These are phyloP conservation scores for Elongisporangium undulatum DNA, from an alignment of 352 stramenopile species.

Conservation along the genomic window DNA sequence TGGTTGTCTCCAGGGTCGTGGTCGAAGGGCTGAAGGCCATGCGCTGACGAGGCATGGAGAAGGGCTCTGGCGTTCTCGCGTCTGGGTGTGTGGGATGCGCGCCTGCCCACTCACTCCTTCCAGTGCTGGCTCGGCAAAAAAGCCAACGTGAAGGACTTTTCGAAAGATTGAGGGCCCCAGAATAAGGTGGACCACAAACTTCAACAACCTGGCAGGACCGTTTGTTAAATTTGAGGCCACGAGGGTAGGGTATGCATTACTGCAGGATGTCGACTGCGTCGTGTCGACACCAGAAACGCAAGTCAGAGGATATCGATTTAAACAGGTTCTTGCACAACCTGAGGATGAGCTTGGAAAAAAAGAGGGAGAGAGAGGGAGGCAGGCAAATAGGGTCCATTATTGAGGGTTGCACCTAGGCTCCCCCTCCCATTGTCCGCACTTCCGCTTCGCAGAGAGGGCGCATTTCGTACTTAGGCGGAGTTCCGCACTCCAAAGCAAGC, in stretches of 20 bases:
- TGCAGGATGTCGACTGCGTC: not conserved
- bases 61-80: not conserved
- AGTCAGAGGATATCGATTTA: not conserved
- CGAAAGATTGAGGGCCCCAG: not conserved
- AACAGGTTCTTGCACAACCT: not conserved
- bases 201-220: not conserved
- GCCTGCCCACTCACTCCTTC: not conserved
- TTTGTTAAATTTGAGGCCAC: too few relatives aligned
- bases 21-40: not conserved
- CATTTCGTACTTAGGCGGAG: conserved; percentile 17
- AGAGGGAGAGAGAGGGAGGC: not conserved
- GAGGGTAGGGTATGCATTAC: not conserved
- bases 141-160: not conserved
- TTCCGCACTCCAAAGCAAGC: conserved; percentile 18
- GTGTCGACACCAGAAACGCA: not conserved
- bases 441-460: not conserved
- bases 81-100: not conserved
- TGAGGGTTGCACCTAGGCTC: not conserved
- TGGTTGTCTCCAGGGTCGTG: not conserved
- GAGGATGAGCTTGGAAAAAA: not conserved
- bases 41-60: not conserved
- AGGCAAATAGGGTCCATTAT: not conserved
- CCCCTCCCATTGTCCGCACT: not conserved
- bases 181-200: not conserved
- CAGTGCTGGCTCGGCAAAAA: not conserved